These are phyloP conservation scores for Umbelopsis sp. DNA, from an alignment of 192 early-diverging fungal genomes.

Conservation along the genomic window DNA sequence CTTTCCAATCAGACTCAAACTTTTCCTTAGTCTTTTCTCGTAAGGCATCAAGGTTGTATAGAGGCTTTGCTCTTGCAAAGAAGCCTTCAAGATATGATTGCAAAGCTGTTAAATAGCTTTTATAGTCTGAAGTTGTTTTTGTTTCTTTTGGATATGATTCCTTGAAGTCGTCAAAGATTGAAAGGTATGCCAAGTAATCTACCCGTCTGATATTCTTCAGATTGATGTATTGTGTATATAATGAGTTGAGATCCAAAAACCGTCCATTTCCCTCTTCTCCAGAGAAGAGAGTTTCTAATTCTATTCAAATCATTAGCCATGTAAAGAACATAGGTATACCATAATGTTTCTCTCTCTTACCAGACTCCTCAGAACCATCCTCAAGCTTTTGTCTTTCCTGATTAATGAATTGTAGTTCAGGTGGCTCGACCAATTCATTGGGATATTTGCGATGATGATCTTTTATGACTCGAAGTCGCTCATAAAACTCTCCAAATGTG, in stretches of 20 bases:
- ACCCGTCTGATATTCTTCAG: slow-evolving; percentile 62
- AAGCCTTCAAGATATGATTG: slow-evolving; percentile 72
- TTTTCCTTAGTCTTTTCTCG: slow-evolving; percentile 43
- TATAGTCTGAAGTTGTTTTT: slow-evolving; percentile 61
- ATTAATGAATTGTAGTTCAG: slow-evolving; percentile 74
- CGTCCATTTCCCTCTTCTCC: slow-evolving; percentile 87
- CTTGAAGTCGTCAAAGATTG: slow-evolving; percentile 62
- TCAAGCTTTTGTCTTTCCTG: slow-evolving; percentile 51
- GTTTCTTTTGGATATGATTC: slow-evolving; percentile 54
- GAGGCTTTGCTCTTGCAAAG: slow-evolving; percentile 72
- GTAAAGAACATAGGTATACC: not conserved
- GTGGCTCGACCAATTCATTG: slow-evolving; percentile 72
- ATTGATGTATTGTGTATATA: slow-evolving; percentile 84
- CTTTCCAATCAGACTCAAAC: slow-evolving; percentile 69
- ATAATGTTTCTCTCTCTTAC: not conserved
- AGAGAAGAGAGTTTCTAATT: slow-evolving; percentile 86
- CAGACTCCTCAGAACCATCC: slow-evolving; percentile 29
- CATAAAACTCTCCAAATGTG: slow-evolving; percentile 83
- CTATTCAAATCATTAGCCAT: slow-evolving; percentile 34
- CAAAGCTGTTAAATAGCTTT: slow-evolving; percentile 67
- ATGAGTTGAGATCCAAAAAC: slow-evolving; percentile 83
- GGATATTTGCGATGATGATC: slow-evolving; percentile 79
- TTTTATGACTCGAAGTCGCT: slow-evolving; percentile 78
- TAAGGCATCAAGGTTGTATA: slow-evolving; percentile 68
- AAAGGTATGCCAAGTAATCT: slow-evolving; percentile 72